Percentiles rank a stretch among this genome's conserved stretches.
phyloP scores from a whole-genome alignment of 1,284 basidiomycete genomes.

The Moniliophthora roreri region DNA sequence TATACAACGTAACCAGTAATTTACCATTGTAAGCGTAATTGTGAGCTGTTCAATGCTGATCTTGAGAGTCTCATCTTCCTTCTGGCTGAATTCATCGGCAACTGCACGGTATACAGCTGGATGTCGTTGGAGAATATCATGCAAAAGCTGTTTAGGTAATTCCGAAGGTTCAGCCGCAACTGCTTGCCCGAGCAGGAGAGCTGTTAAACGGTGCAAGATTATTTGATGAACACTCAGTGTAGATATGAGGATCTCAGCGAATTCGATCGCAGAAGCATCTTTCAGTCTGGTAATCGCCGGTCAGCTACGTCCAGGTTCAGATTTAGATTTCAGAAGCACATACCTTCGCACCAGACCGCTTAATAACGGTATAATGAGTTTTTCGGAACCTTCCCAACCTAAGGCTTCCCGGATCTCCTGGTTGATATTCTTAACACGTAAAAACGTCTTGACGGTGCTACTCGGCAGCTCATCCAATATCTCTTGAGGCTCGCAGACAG shows the following conservation, averaged over 20 bases:
- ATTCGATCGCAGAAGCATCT: constrained; percentile 33
- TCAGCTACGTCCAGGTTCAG: neutral
- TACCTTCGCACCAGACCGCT: constrained; percentile 45
- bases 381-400: constrained; percentile 55
- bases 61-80: constrained; percentile 33
- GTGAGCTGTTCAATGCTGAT: constrained; percentile 50
- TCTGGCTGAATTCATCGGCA: constrained; percentile 30
- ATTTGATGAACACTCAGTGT: constrained; percentile 34
- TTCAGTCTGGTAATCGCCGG: constrained; percentile 40
- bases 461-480: constrained; percentile 43
- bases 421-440: constrained; percentile 44
- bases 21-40: constrained; percentile 55
- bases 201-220: constrained; percentile 36
- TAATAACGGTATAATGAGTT: constrained; percentile 56
- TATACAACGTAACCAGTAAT: constrained; percentile 14
- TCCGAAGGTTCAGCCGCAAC: constrained; percentile 21
- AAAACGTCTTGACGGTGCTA: constrained; percentile 17
- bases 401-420: constrained; percentile 44
- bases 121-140: constrained; percentile 52
- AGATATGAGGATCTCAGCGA: constrained; percentile 48
- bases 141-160: constrained; percentile 36
- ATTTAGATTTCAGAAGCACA: constrained; percentile 9
- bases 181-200: constrained; percentile 33
- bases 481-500: constrained; percentile 59
- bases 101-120: constrained; percentile 43